Evolutionary conservation across 2,329 filamentous ascomycete species (phyloP), one percentile per base, ranked within the genome.

Genomic region (Dactylonectria macrodidyma): DNA sequence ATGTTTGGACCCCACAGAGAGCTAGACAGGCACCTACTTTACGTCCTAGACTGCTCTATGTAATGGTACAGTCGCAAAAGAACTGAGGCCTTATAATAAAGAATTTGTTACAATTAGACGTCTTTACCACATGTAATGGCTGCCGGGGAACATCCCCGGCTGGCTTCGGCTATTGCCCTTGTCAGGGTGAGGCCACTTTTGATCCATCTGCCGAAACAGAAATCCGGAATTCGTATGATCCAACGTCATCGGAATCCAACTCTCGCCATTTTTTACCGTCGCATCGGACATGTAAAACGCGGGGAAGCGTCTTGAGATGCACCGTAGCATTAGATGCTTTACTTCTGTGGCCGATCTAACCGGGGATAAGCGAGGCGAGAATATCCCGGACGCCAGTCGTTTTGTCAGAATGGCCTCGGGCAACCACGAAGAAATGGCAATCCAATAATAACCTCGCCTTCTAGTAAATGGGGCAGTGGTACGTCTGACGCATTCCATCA

Each of bases 281-380:
- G 26, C 11, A 22, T 12, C 22, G 47, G 41, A 66, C 50, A 62
- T 66, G 41, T 3, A 8, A 1, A 56, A 60, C 56, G 69, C 69
- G 69, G 69, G 69, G 69, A 71, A 71, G 26, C 11, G 22, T 62
- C 70, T 64, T 44, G 62, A 70, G 67, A 70, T 65, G 41, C 19
- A 59, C 46, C 33, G 69, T 71, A 61, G 26, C 38, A 71, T 60
- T 19, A 30, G 48, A 3, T 55, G 51, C 47, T 70, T 71, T 26
- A 7, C 33, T 44, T 38, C 47, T 67, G 62, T 57, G 30, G 16
- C 19, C 34, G 41, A 50, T 65, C 47, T 4, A 41, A 47, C 47
- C 47, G 59, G 64, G 70, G 67, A 61, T 66, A 34, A 10, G 33
- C 58, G 36, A 71, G 71, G 70, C 71, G 68, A 72, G 68, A 72